These are phyloP conservation scores for Tolypocladium ovalisporum DNA, from an alignment of 2,329 filamentous ascomycete species.

Conservation along the genomic window DNA sequence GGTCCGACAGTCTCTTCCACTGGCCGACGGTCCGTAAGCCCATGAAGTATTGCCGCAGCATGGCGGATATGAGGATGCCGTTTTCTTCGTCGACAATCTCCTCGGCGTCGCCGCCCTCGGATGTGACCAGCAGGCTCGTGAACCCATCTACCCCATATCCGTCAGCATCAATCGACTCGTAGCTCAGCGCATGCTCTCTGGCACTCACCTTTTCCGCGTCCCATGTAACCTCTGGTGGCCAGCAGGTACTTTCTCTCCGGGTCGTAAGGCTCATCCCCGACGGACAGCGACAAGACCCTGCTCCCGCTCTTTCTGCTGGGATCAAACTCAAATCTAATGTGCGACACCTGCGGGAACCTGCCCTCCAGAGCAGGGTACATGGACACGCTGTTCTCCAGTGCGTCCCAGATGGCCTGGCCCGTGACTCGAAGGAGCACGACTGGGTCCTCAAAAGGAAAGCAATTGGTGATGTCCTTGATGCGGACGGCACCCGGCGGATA, in stretches of 20 bases:
- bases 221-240: conserved; percentile 82
- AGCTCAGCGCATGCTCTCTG: not conserved
- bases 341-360: conserved; percentile 77
- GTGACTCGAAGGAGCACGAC: conserved; percentile 65
- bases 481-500: conserved; percentile 71
- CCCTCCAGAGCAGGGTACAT: conserved; percentile 74
- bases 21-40: conserved; percentile 68
- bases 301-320: conserved; percentile 47
- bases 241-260: conserved; percentile 56
- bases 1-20: conserved; percentile 63
- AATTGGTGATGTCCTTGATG: conserved; percentile 75
- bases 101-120: conserved; percentile 65
- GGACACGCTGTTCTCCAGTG: conserved; percentile 74
- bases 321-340: conserved; percentile 67
- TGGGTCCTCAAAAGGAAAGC: conserved; percentile 88
- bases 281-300: conserved; percentile 50
- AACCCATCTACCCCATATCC: conserved; percentile 55
- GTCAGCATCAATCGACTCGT: not conserved
- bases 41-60: conserved; percentile 87
- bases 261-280: conserved; percentile 53
- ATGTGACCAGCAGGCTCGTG: conserved; percentile 60
- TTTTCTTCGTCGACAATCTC: conserved; percentile 79
- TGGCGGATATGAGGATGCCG: conserved; percentile 74
- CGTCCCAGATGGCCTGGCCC: conserved; percentile 64
- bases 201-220: conserved; percentile 55